These are phyloP conservation scores for Aureobasidium leucospermi DNA, from an alignment of 2,329 filamentous ascomycete genomes.

Conservation along the genomic window DNA sequence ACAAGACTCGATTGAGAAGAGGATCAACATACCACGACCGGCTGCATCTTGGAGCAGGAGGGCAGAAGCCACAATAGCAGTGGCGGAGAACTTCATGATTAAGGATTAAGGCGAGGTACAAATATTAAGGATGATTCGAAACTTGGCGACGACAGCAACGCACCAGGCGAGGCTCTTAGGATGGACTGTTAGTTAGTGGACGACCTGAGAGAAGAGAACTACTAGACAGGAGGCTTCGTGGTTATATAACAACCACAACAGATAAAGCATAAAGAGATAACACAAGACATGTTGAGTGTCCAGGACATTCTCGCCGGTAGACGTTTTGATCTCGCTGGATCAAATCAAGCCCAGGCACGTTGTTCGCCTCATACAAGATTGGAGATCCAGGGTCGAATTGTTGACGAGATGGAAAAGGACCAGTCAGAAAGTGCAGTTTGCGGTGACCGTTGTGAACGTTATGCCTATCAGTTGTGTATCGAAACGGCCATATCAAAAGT, in stretches of 20 bases:
- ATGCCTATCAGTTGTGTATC: constrained; percentile 2
- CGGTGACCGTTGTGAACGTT: constrained; percentile 1
- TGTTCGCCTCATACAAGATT: constrained; percentile 7
- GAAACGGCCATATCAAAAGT: constrained; percentile 11
- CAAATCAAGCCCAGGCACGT: not conserved
- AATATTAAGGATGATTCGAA: not conserved
- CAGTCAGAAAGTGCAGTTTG: not conserved
- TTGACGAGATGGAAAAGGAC: not conserved
- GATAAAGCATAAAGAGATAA: constrained; percentile 5
- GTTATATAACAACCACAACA: constrained; percentile 7
- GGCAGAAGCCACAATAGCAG: not conserved
- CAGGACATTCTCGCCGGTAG: not conserved
- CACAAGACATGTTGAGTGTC: constrained; percentile 3
- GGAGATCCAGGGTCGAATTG: constrained; percentile 2
- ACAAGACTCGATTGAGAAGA: too few species aligned
- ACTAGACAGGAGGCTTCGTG: not conserved
- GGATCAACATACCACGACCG: constrained; percentile 2
- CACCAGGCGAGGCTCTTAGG: not conserved
- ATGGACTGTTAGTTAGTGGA: not conserved
- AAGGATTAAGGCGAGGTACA: not conserved
- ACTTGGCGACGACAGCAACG: constrained; percentile 1
- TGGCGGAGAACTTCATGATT: not conserved
- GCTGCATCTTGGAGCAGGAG: not conserved
- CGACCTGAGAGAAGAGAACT: not conserved
- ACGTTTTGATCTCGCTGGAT: constrained; percentile 4